Percentiles rank a stretch among this genome's conserved stretches.
These are phyloP conservation scores for Vitis hybrid DNA, from an alignment of 177 flowering plant genomes.

Conservation along the genomic window DNA sequence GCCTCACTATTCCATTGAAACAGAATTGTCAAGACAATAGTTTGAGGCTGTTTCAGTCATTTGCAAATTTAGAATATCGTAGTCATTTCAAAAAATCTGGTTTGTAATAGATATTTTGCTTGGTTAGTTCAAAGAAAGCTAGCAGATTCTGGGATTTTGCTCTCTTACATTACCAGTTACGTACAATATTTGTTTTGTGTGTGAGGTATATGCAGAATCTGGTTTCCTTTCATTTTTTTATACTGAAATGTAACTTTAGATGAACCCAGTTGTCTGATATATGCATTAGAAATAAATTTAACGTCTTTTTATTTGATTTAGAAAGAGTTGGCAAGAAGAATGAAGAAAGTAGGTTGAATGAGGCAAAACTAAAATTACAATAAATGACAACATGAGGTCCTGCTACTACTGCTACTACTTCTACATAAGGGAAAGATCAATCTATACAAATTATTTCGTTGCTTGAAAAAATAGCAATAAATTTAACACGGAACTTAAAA, in stretches of 20 bases:
- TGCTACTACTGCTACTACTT: neutral
- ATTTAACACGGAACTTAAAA: neutral
- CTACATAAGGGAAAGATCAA: neutral
- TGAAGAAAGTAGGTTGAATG: neutral
- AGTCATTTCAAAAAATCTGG: neutral
- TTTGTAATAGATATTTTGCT: too few species aligned
- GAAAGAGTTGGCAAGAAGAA: neutral
- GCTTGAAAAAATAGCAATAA: slow-evolving; percentile 13
- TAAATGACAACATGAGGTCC: neutral
- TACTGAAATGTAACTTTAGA: neutral
- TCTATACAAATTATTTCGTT: slow-evolving; percentile 21
- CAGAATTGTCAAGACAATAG: slow-evolving; percentile 3
- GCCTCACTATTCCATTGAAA: neutral
- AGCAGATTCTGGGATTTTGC: too few species aligned
- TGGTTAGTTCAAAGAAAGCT: too few species aligned
- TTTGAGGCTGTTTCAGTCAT: neutral
- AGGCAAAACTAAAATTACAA: slow-evolving; percentile 1
- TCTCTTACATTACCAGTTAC: too few species aligned
- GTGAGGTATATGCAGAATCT: too few species aligned
- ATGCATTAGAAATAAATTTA: neutral
- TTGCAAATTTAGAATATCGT: neutral
- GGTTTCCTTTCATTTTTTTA: neutral
- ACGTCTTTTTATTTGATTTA: neutral
- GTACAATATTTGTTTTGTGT: too few species aligned
- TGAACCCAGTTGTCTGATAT: neutral